Base-by-base conservation (phyloP, 768 basidiomycete species). In the Neoboletus magnificus region DNA sequence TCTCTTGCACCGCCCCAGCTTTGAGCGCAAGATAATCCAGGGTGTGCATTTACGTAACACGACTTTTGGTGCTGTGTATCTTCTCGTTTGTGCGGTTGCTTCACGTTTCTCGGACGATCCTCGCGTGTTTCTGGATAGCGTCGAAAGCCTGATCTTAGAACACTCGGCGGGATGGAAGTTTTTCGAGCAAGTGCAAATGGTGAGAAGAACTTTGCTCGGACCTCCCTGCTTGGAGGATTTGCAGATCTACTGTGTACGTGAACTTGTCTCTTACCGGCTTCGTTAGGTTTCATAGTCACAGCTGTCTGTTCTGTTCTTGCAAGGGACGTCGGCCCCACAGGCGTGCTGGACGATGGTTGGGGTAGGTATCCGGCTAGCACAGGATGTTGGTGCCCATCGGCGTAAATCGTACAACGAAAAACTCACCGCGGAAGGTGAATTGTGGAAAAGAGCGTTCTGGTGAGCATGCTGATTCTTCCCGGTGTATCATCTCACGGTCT, bases 61-160 rank as follows among this genome's bases (percentile, higher is more conserved):
- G 1, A 63, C 73, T 0, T 91, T 93, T 63, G 82, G 77, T 0
- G 70, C 79, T 1, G 79, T 81, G 0, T 78, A 90, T 25, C 74
- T 93, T 6, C 76, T 90, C 1, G 81, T 91, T 0, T 91, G 88
- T 63, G 89, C 92, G 0, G 74, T 83, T 20, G 91, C 79, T 3
- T 75, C 88, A 0, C 78, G 85, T 36, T 64, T 35, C 39, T 78
- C 78, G 12, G 73, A 83, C 25, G 87, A 92, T 62, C 77, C 76
- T 1, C 74, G 86, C 11, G 81, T 85, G 2, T 55, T 77, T 39
- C 59, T 76, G 11, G 77, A 79, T 46, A 37, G 32, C 3, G 32
- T 52, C 1, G 75, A 71, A 11, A 20, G 64, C 64, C 25, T 69
- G 71, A 7, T 67, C 9, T 35, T 16, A 66, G 47, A 66, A 43